Evolutionary conservation across 2,329 filamentous ascomycete genomes (phyloP).

Genomic region (Xylaria sp.): DNA sequence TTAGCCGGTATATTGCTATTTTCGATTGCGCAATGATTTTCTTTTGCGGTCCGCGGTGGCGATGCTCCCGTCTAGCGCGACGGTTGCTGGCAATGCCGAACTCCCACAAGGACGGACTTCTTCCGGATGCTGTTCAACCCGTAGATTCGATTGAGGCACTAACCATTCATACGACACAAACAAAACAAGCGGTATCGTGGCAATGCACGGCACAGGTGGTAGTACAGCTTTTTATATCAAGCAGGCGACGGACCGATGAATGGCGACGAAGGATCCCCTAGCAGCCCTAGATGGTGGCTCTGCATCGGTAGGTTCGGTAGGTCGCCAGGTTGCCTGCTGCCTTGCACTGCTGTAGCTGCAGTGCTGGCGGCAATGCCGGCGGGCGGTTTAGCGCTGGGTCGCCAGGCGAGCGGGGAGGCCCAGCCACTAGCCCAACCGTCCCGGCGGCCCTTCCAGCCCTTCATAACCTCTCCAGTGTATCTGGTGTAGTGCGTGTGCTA

Average conservation of each 20-base stretch:
- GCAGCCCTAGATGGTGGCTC: neutral
- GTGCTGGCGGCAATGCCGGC: neutral
- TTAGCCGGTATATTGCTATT: neutral
- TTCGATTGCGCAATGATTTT: neutral
- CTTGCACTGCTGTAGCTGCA: no score
- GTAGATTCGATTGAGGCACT: neutral
- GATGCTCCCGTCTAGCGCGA: neutral
- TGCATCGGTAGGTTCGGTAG: no score
- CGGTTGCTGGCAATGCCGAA: neutral
- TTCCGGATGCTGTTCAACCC: neutral
- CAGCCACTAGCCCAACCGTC: neutral
- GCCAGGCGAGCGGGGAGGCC: no score
- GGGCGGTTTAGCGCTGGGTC: neutral
- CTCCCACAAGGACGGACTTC: neutral
- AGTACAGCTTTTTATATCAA: neutral
- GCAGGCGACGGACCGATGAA: neutral
- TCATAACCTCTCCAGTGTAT: no score
- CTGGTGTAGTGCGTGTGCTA: neutral
- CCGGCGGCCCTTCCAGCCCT: no score
- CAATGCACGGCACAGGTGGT: neutral
- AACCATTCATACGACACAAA: neutral
- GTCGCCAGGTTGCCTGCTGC: no score
- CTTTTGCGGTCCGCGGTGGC: neutral
- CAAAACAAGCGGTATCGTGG: no score
- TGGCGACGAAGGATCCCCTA: neutral